Percentiles rank a stretch among this genome's conserved stretches.
These are phyloP conservation scores for Cladosporium oxysporum DNA, from an alignment of 2,329 filamentous ascomycete species.

Conservation along the genomic window DNA sequence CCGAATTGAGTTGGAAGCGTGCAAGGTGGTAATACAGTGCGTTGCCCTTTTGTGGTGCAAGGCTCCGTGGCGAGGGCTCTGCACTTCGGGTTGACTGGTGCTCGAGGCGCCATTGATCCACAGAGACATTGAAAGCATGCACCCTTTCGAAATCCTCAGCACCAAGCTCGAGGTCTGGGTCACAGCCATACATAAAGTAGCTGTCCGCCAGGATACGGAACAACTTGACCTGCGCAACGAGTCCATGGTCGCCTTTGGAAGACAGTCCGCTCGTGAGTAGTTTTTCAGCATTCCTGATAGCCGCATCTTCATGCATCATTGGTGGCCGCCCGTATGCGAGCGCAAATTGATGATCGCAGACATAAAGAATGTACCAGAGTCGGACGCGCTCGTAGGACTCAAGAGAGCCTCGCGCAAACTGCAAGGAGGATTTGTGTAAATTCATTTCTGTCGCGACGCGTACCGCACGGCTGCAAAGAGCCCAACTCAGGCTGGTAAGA, in stretches of 20 bases:
- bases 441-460: constrained; percentile 45
- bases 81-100: neutral
- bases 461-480: constrained; percentile 43
- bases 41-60: neutral
- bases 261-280: constrained; percentile 15
- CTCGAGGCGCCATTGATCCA: constrained; percentile 5
- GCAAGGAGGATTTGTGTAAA: constrained; percentile 37
- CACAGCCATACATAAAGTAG: constrained; percentile 9
- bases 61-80: neutral
- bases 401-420: constrained; percentile 38
- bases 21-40: constrained; percentile 6
- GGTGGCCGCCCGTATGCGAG: constrained; percentile 46
- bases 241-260: neutral
- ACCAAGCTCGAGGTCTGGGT: constrained; percentile 4
- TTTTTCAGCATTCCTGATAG: constrained; percentile 40
- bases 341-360: constrained; percentile 43
- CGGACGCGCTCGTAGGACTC: constrained; percentile 40
- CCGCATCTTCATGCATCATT: constrained; percentile 41
- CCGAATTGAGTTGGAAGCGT: constrained; percentile 4
- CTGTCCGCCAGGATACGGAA: constrained; percentile 6
- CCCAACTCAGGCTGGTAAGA: constrained; percentile 44
- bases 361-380: constrained; percentile 42
- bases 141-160: neutral
- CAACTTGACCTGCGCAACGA: constrained; percentile 7
- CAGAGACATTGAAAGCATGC: constrained; percentile 2